These are phyloP conservation scores for Mrakia frigida DNA, from an alignment of 768 basidiomycete species.

Conservation along the genomic window DNA sequence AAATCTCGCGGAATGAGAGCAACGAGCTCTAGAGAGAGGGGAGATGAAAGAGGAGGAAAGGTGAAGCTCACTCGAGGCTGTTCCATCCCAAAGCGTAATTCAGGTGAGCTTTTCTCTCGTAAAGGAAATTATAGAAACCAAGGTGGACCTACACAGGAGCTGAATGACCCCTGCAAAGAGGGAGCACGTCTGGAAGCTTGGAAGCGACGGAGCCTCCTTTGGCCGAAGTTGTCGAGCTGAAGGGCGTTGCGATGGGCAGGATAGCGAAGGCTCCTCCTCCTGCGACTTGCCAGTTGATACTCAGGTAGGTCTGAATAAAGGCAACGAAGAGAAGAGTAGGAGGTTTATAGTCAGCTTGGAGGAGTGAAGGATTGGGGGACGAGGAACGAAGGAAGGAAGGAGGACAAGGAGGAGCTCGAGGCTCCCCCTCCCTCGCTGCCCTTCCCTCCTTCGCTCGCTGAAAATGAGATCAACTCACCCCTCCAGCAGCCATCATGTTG, in stretches of 20 bases:
- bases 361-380: not conserved
- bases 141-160: constrained; percentile 40
- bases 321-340: not conserved
- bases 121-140: too few relatives aligned
- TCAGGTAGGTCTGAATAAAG: constrained; percentile 63
- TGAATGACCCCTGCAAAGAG: constrained; percentile 70
- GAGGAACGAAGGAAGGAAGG: not conserved
- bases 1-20: not conserved
- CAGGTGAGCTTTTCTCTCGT: constrained; percentile 49
- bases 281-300: constrained; percentile 76
- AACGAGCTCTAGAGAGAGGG: not conserved
- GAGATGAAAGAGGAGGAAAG: too few relatives aligned
- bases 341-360: not conserved
- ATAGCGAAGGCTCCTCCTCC: constrained; percentile 72
- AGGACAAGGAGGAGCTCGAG: not conserved
- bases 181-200: constrained; percentile 87
- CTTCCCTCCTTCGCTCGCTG: not conserved
- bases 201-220: constrained; percentile 50
- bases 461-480: constrained; percentile 49
- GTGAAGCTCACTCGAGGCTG: constrained; percentile 54
- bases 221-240: constrained; percentile 59
- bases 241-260: constrained; percentile 57
- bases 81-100: constrained; percentile 45
- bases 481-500: constrained; percentile 79
- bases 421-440: not conserved